Evolutionary conservation across 257 asterid genomes (phyloP).

Genomic region (Salvia hispanica): DNA sequence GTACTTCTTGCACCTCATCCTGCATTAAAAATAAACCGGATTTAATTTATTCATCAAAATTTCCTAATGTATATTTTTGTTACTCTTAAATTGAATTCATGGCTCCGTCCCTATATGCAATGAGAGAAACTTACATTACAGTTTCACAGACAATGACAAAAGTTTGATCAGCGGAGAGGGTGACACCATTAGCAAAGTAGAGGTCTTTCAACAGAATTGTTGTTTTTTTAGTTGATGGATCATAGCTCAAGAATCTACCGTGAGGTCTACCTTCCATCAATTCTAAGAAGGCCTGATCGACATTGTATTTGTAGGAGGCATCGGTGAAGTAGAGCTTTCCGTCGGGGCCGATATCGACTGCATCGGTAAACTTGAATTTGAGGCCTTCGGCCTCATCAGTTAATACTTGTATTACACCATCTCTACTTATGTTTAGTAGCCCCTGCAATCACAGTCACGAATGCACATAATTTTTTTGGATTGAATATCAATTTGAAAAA

Average conservation of each 20-base stretch:
- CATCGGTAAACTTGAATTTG: conserved; percentile 70
- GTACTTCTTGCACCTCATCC: conserved; percentile 65
- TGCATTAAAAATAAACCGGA: conserved; percentile 19
- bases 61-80: no score
- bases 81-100: no score
- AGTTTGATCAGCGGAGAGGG: conserved; percentile 60
- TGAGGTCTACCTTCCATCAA: conserved; percentile 62
- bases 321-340: conserved; percentile 83
- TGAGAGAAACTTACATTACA: conserved; percentile 44
- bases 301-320: conserved; percentile 57
- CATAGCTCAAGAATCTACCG: conserved; percentile 75
- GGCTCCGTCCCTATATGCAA: no score
- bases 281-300: conserved; percentile 39
- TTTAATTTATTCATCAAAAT: no score
- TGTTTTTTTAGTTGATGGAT: conserved; percentile 70
- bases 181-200: conserved; percentile 80
- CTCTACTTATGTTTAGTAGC: conserved; percentile 57
- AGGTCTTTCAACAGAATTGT: conserved; percentile 51
- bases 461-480: no score
- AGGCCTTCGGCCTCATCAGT: conserved; percentile 77
- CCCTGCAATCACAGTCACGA: conserved; percentile 49
- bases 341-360: conserved; percentile 59
- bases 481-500: no score
- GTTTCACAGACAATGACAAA: conserved; percentile 80
- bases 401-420: conserved; percentile 55